Evolutionary conservation across 164 flowering plant species (phyloP).

Genomic region (Vitis riparia): DNA sequence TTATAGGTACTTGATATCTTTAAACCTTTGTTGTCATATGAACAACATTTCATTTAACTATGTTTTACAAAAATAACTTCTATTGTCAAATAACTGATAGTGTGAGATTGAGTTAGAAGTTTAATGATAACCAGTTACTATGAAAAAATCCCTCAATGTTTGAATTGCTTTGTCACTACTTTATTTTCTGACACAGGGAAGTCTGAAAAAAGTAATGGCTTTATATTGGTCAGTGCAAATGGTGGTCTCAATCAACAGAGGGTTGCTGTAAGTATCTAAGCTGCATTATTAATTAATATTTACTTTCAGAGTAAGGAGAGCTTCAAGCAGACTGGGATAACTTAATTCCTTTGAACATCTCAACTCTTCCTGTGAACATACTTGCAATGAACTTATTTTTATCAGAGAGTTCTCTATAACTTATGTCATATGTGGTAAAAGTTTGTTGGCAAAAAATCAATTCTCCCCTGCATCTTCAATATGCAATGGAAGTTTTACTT

Average conservation of each 20-base stretch:
- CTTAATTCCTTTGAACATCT: too few relatives aligned
- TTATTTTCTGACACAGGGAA: constrained; percentile 39
- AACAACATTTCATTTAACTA: neutral
- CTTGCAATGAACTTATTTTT: neutral
- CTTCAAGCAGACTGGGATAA: neutral
- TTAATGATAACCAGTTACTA: neutral
- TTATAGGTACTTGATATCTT: constrained; percentile 28
- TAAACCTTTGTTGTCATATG: neutral
- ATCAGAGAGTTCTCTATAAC: too few relatives aligned
- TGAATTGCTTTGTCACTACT: neutral
- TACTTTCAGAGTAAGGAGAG: neutral
- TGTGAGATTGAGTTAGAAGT: neutral
- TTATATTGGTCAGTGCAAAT: constrained; percentile 89
- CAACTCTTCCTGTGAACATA: too few relatives aligned
- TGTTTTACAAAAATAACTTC: neutral
- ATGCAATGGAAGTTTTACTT: neutral
- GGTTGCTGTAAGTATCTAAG: constrained; percentile 77
- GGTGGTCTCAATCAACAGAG: constrained; percentile 99
- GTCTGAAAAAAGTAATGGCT: constrained; percentile 49
- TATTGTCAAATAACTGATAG: neutral
- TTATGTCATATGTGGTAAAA: too few relatives aligned
- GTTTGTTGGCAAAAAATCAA: neutral
- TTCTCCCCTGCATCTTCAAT: neutral
- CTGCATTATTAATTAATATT: neutral
- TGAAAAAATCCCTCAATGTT: constrained; percentile 1